Evolutionary conservation across 2,329 filamentous ascomycete species (phyloP).

Genomic region (Alternaria alternata): DNA sequence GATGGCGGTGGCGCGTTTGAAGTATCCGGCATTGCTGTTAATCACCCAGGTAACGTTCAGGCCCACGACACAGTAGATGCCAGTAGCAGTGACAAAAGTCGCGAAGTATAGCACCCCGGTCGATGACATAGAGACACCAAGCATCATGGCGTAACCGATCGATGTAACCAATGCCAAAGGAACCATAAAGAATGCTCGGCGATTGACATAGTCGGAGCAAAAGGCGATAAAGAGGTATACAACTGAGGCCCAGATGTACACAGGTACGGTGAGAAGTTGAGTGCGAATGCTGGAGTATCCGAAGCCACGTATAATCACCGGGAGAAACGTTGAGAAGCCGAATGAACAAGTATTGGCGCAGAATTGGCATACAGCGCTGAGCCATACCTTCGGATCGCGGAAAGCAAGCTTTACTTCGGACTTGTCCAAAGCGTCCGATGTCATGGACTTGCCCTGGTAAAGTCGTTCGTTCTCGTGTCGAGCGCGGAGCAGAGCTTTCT

Average conservation of each 20-base stretch:
- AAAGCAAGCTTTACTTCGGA: neutral
- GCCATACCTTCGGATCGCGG: neutral
- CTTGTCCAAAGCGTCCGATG: neutral
- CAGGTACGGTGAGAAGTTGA: neutral
- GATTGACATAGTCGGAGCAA: neutral
- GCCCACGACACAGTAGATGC: neutral
- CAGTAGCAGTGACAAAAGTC: neutral
- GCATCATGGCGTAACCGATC: neutral
- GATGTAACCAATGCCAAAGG: neutral
- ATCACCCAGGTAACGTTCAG: neutral
- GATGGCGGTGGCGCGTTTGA: neutral
- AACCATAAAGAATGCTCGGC: neutral
- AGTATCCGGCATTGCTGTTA: neutral
- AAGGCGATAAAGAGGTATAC: neutral
- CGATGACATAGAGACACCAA: neutral
- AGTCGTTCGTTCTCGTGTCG: neutral
- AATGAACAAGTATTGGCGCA: neutral
- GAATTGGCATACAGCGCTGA: neutral
- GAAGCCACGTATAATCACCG: neutral
- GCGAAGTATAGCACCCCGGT: neutral
- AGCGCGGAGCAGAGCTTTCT: neutral
- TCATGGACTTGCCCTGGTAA: neutral
- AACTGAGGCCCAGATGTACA: neutral
- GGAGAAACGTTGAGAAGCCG: neutral
- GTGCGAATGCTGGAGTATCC: neutral